These are phyloP conservation scores for Aulographum hederae DNA, from an alignment of 2,329 filamentous ascomycete genomes.

Conservation along the genomic window DNA sequence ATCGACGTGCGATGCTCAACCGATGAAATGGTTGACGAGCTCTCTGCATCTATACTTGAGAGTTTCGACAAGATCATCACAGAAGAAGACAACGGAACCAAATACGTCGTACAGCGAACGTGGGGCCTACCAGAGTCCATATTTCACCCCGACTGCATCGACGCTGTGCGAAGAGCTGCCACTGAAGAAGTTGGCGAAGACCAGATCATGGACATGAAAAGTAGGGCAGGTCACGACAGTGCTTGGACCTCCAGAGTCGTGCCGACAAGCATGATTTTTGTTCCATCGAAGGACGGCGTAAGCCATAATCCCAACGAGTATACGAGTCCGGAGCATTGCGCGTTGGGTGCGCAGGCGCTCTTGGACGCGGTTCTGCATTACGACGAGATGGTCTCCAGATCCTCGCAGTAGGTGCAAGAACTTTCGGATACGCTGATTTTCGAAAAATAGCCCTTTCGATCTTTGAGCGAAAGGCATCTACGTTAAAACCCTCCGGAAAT, in stretches of 20 bases:
- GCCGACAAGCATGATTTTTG: slow-evolving; percentile 50
- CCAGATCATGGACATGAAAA: slow-evolving; percentile 2
- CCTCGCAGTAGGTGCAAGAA: too few relatives aligned
- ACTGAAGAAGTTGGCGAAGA: slow-evolving; percentile 1
- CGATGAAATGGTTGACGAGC: not conserved
- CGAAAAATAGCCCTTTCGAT: too few relatives aligned
- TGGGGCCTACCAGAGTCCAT: slow-evolving; percentile 1
- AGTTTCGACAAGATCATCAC: slow-evolving; percentile 1
- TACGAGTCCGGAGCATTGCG: slow-evolving; percentile 38
- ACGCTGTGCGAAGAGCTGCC: not conserved
- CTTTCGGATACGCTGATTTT: too few relatives aligned
- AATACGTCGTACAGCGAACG: not conserved
- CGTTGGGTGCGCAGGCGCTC: slow-evolving; percentile 33
- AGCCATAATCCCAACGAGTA: slow-evolving; percentile 48
- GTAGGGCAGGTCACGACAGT: slow-evolving; percentile 25
- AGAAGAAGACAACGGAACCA: not conserved
- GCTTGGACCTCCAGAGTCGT: slow-evolving; percentile 40
- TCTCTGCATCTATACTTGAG: slow-evolving; percentile 1
- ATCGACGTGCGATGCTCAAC: too few relatives aligned
- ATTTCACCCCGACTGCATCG: slow-evolving; percentile 2
- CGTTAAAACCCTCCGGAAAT: too few relatives aligned
- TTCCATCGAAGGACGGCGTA: slow-evolving; percentile 43
- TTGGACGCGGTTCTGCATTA: slow-evolving; percentile 18
- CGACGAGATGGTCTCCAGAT: slow-evolving; percentile 2
- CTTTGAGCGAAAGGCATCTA: too few relatives aligned